These are phyloP conservation scores for Ceratocystis ficicola DNA, from an alignment of 2,329 filamentous ascomycete genomes.

Conservation along the genomic window DNA sequence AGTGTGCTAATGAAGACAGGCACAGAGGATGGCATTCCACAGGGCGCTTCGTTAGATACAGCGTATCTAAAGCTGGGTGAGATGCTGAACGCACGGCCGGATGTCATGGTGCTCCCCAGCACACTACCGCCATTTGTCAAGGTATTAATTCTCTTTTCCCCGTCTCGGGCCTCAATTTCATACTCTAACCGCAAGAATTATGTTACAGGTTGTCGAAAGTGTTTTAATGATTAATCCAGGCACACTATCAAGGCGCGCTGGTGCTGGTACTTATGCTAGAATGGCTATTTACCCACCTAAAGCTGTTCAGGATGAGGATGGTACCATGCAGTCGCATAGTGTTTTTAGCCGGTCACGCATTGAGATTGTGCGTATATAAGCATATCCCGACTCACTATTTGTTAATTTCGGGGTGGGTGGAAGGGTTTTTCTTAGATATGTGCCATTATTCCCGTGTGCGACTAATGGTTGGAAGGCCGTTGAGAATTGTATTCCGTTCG, in stretches of 20 bases:
- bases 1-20: slow-evolving; percentile 54
- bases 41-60: slow-evolving; percentile 69
- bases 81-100: slow-evolving; percentile 74
- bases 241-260: slow-evolving; percentile 69
- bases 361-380: slow-evolving; percentile 68
- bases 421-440: background rate
- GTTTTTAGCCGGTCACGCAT: slow-evolving; percentile 74
- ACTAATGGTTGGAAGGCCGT: background rate
- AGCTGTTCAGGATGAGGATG: slow-evolving; percentile 45
- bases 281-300: slow-evolving; percentile 59
- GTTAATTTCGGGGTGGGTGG: background rate
- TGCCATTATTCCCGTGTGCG: background rate
- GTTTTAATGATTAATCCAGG: slow-evolving; percentile 88
- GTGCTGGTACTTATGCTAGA: slow-evolving; percentile 72
- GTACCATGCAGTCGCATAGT: slow-evolving; percentile 54
- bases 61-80: slow-evolving; percentile 81
- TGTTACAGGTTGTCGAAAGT: slow-evolving; percentile 66
- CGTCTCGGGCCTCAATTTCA: too few relatives aligned
- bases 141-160: slow-evolving; percentile 35
- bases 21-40: slow-evolving; percentile 45
- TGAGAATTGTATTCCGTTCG: background rate
- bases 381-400: slow-evolving; percentile 7
- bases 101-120: slow-evolving; percentile 74
- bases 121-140: slow-evolving; percentile 76
- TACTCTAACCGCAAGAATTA: slow-evolving; percentile 21